phyloP scores from a whole-genome alignment of 2,329 filamentous ascomycete species.

The Bipolaris sorokiniana region DNA sequence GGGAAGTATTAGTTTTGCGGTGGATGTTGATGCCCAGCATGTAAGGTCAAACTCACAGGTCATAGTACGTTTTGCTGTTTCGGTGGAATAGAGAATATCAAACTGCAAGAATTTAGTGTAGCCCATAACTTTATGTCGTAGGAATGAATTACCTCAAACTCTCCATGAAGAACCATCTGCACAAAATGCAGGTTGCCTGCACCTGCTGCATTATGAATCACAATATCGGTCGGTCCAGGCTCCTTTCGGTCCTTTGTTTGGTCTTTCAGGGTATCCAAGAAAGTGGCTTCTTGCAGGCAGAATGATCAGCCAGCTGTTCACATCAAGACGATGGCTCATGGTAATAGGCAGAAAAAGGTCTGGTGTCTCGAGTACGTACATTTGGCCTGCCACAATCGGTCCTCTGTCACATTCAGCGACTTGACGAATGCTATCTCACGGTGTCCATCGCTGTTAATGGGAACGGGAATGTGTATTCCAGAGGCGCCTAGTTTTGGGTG shows the following conservation, averaged over 20 bases:
- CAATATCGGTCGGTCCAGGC: conserved; percentile 51
- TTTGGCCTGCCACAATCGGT: conserved; percentile 81
- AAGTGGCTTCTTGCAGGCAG: conserved; percentile 60
- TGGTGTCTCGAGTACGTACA: conserved; percentile 49
- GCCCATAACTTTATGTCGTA: neutral
- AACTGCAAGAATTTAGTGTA: conserved; percentile 62
- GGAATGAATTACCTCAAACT: conserved; percentile 66
- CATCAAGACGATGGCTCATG: neutral
- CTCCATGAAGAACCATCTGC: conserved; percentile 85
- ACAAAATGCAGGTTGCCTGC: conserved; percentile 82
- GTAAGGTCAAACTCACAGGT: conserved; percentile 53
- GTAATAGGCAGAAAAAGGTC: neutral
- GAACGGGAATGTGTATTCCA: conserved; percentile 69
- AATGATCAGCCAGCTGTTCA: conserved; percentile 21
- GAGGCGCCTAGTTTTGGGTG: conserved; percentile 77
- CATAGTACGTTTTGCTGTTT: conserved; percentile 63
- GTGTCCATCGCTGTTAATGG: conserved; percentile 64
- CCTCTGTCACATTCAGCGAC: conserved; percentile 67
- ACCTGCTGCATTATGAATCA: conserved; percentile 65
- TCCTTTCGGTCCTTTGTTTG: conserved; percentile 55
- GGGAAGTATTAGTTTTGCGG: conserved; percentile 19
- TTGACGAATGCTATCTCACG: conserved; percentile 73
- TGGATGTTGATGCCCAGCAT: too few relatives aligned
- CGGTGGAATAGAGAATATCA: conserved; percentile 85
- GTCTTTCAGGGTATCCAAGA: conserved; percentile 64